A percentile compares a stretch with the other conserved stretches of the same genome.
These are phyloP conservation scores for Trichophyton verrucosum DNA, from an alignment of 2,329 filamentous ascomycete genomes.

Conservation along the genomic window DNA sequence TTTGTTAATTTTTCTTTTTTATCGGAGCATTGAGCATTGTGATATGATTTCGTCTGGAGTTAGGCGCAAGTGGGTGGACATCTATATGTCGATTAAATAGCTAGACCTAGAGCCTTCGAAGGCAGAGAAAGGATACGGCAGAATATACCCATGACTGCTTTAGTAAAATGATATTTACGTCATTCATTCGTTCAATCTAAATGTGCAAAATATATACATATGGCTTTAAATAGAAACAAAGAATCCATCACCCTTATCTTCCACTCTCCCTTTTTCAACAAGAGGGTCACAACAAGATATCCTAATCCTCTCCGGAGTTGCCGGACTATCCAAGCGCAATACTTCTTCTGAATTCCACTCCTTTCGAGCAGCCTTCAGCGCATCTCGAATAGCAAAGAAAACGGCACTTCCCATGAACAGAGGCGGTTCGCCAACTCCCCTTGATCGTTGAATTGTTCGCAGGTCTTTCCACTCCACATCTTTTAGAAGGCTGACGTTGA, in stretches of 20 bases:
- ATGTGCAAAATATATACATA: background rate
- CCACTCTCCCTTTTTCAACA: constrained; percentile 39
- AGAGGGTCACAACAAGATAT: constrained; percentile 37
- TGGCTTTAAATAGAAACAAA: constrained; percentile 29
- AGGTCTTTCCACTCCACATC: constrained; percentile 43
- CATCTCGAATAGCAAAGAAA: constrained; percentile 43
- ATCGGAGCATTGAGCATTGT: background rate
- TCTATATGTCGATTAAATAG: background rate
- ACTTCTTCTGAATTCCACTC: constrained; percentile 36
- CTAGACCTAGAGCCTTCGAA: background rate
- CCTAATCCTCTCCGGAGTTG: constrained; percentile 40
- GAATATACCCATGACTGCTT: background rate
- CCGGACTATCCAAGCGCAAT: constrained; percentile 37
- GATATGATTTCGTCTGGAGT: background rate
- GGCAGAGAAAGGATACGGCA: background rate
- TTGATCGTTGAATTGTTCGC: constrained; percentile 42
- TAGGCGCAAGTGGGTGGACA: background rate
- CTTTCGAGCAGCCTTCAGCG: constrained; percentile 39
- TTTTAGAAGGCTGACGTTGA: constrained; percentile 53
- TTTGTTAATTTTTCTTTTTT: background rate
- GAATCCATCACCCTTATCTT: constrained; percentile 41
- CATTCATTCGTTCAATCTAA: background rate
- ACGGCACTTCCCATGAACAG: constrained; percentile 44
- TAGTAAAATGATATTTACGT: background rate
- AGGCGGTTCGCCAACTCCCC: constrained; percentile 50